Evolutionary conservation across 2,329 filamentous ascomycete species (phyloP).

Genomic region (Colletotrichum eremochloae): DNA sequence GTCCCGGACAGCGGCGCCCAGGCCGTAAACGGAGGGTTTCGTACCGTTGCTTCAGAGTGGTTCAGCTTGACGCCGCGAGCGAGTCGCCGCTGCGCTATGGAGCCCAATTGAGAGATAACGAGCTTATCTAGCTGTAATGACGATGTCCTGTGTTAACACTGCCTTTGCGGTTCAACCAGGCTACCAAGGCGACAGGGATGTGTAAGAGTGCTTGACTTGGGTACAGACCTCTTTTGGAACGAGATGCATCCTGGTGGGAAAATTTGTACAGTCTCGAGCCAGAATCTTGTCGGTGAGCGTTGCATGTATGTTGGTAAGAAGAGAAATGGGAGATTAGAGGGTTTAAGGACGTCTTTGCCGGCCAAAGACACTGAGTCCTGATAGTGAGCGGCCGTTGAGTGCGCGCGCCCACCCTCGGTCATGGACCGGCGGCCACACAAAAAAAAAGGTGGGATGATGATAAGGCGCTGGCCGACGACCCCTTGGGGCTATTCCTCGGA

Average conservation of each 20-base stretch:
- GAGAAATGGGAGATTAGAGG: constrained; percentile 1
- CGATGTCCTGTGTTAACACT: constrained; percentile 40
- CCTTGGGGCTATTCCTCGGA: neutral
- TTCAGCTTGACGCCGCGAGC: constrained; percentile 91
- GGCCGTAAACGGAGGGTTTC: constrained; percentile 27
- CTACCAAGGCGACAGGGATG: constrained; percentile 38
- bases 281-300: neutral
- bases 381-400: constrained; percentile 28
- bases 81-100: constrained; percentile 87
- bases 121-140: constrained; percentile 89
- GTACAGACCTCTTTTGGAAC: constrained; percentile 62
- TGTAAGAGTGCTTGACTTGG: constrained; percentile 30
- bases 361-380: constrained; percentile 8
- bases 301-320: constrained; percentile 7
- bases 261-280: constrained; percentile 5
- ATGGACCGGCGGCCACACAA: constrained; percentile 39
- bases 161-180: constrained; percentile 16
- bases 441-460: constrained; percentile 39
- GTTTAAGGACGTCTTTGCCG: constrained; percentile 2
- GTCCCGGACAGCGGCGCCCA: neutral
- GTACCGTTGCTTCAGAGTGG: constrained; percentile 86
- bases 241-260: constrained; percentile 58
- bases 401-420: constrained; percentile 27
- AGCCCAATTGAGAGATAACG: constrained; percentile 88
- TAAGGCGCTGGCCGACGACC: constrained; percentile 22